phyloP scores from a whole-genome alignment of 2,329 filamentous ascomycete species.

The Biscogniauxia marginata region DNA sequence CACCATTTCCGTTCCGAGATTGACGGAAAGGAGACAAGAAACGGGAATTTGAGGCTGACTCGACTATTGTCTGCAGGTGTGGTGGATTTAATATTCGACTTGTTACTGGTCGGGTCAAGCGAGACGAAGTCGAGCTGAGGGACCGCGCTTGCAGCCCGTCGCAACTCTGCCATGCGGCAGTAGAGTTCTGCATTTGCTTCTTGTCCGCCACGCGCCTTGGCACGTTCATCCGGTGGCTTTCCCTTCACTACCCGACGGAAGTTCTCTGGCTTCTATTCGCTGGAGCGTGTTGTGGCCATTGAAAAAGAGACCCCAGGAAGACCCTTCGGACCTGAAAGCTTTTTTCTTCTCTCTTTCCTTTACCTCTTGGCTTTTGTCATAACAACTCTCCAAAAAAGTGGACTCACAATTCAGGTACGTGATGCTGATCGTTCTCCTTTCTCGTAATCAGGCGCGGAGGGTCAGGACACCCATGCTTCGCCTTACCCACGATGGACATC shows the following conservation, averaged over 20 bases:
- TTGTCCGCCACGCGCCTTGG: background rate
- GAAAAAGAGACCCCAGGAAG: slow-evolving; percentile 4
- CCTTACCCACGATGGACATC: slow-evolving; percentile 13
- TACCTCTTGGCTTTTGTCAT: slow-evolving; percentile 21
- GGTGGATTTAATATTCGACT: background rate
- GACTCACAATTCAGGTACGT: background rate
- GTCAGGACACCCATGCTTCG: slow-evolving; percentile 12
- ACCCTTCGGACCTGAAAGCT: slow-evolving; percentile 2
- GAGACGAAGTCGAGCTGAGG: background rate
- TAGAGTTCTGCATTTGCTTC: background rate
- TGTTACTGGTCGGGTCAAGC: background rate
- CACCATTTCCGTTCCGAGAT: background rate
- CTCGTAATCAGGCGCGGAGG: background rate
- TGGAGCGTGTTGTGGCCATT: background rate
- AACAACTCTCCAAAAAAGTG: slow-evolving; percentile 1
- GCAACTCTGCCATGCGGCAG: background rate
- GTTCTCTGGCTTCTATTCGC: background rate
- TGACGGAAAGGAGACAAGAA: background rate
- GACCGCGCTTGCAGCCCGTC: background rate
- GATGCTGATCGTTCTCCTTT: slow-evolving; percentile 1
- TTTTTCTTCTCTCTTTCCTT: no score
- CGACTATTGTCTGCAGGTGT: background rate
- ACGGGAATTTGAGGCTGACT: background rate
- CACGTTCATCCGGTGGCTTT: background rate
- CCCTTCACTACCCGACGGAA: background rate